Evolutionary conservation across 495 filamentous ascomycete genomes (phyloP).

Genomic region (Rusavskia elegans): DNA sequence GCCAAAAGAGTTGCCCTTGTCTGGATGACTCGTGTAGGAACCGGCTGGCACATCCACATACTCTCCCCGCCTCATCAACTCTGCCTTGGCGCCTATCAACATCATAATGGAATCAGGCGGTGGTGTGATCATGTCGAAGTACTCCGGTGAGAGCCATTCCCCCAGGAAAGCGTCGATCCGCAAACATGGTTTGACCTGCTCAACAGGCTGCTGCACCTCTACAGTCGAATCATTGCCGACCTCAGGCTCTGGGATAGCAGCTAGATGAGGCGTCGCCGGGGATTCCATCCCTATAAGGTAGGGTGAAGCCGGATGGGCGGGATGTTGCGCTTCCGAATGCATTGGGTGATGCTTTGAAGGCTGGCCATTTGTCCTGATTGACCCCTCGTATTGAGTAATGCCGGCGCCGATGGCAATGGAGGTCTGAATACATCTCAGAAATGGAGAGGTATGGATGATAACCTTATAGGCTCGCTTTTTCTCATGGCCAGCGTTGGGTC

Average conservation of each 20-base stretch:
- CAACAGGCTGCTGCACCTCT: slow-evolving; percentile 1
- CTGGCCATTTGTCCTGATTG: not conserved
- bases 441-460: slow-evolving; percentile 83
- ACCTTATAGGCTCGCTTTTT: slow-evolving; percentile 48
- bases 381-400: slow-evolving; percentile 46
- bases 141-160: slow-evolving; percentile 87
- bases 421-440: slow-evolving; percentile 83
- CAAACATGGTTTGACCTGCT: slow-evolving; percentile 36
- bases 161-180: slow-evolving; percentile 86
- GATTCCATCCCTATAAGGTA: slow-evolving; percentile 7
- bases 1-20: slow-evolving; percentile 39
- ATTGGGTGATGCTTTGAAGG: slow-evolving; percentile 1
- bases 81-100: slow-evolving; percentile 73
- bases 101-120: slow-evolving; percentile 76
- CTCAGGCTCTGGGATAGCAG: slow-evolving; percentile 13
- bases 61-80: slow-evolving; percentile 57
- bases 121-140: slow-evolving; percentile 81
- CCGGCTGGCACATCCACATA: slow-evolving; percentile 17
- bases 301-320: slow-evolving; percentile 9
- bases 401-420: slow-evolving; percentile 80
- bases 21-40: slow-evolving; percentile 12
- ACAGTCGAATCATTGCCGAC: slow-evolving; percentile 8
- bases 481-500: not conserved
- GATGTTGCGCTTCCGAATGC: not conserved
- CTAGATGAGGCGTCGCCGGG: slow-evolving; percentile 4